Conservation (phyloP, 228 moss, liverwort and hornwort species). For the Sphagnum fallax region DNA sequence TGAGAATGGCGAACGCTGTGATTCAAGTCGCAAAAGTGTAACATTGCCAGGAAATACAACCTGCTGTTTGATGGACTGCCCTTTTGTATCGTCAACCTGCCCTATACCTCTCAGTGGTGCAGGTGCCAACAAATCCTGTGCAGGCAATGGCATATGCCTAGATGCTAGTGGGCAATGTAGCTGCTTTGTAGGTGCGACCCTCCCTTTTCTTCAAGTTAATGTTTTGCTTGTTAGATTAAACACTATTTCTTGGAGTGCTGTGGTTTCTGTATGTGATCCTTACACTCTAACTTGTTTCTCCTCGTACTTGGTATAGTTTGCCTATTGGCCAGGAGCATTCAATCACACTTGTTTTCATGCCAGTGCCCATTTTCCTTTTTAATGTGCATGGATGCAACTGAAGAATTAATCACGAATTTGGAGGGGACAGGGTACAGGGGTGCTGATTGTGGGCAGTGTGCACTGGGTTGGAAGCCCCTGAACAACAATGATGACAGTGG, state of each 20-base stretch:
- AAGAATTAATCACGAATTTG: neutral
- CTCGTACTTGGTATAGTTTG: neutral
- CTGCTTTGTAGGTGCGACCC: constrained; percentile 53
- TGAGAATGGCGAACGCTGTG: constrained; percentile 77
- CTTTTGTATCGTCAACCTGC: constrained; percentile 59
- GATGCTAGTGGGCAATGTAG: constrained; percentile 81
- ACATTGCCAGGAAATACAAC: constrained; percentile 26
- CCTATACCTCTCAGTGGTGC: constrained; percentile 42
- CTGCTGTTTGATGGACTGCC: constrained; percentile 83
- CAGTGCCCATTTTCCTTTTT: neutral
- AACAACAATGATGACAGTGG: neutral
- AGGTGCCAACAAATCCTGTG: constrained; percentile 41
- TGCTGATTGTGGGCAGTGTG: constrained; percentile 21
- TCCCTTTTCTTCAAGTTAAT: neutral
- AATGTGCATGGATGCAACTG: neutral
- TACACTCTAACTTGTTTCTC: neutral
- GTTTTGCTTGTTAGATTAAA: no score
- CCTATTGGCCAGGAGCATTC: no score
- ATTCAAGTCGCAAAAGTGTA: constrained; percentile 49
- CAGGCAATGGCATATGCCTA: constrained; percentile 66
- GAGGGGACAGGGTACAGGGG: constrained; percentile 21
- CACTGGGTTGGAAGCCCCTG: constrained; percentile 21
- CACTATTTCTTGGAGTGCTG: neutral
- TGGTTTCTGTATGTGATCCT: neutral
- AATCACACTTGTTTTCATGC: no score